Evolutionary conservation across 2,329 filamentous ascomycete genomes (phyloP).

Genomic region (Calonectria multiphialidica): DNA sequence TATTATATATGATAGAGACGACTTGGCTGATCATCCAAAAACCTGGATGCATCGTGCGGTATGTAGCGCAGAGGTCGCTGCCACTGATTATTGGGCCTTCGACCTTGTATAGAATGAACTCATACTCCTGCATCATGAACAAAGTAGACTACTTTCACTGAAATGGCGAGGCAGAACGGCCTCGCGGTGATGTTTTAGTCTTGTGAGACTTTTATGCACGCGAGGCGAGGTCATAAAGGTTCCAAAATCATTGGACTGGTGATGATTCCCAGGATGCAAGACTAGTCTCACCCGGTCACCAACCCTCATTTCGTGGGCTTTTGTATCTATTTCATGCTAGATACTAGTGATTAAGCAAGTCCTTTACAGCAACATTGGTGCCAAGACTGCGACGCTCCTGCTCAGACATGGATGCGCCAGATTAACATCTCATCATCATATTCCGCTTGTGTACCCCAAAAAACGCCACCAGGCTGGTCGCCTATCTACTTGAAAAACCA

Average conservation of each 20-base stretch:
- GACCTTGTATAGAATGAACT: not conserved
- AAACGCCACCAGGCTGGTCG: constrained; percentile 28
- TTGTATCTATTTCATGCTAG: constrained; percentile 6
- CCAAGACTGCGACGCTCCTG: not conserved
- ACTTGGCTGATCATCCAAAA: not conserved
- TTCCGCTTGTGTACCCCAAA: constrained; percentile 25
- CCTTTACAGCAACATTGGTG: not conserved
- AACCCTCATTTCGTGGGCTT: not conserved
- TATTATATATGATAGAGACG: not conserved
- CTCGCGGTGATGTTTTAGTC: not conserved
- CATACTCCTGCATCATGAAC: not conserved
- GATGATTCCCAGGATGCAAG: too few relatives aligned
- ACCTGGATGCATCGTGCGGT: not conserved
- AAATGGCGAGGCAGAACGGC: not conserved
- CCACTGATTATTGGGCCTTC: not conserved
- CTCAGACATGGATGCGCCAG: not conserved
- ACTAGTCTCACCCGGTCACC: not conserved
- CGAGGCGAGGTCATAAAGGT: too few relatives aligned
- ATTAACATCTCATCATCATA: constrained; percentile 31
- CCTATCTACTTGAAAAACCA: constrained; percentile 21
- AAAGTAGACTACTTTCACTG: not conserved
- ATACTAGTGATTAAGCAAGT: not conserved
- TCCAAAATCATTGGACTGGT: too few relatives aligned
- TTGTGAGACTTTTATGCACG: not conserved
- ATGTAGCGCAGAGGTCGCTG: not conserved